Percentiles rank a stretch among this genome's conserved stretches.
Evolutionary conservation across 1,284 basidiomycete species (phyloP).

Genomic region (Trichosporon faecale): DNA sequence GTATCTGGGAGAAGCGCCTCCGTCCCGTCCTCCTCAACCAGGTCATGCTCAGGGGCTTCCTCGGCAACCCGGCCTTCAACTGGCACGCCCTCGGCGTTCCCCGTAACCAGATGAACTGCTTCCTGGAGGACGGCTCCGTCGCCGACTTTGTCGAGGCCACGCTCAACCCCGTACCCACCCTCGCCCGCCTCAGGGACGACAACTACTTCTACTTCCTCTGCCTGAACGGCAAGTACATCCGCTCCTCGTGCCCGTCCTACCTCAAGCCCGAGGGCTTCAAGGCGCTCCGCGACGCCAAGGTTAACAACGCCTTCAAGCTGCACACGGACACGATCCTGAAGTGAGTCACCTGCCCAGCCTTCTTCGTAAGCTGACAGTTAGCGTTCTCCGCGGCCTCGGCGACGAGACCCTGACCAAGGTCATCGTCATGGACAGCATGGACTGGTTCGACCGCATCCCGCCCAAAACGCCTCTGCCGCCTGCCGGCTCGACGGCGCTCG

Average conservation of each 20-base stretch:
- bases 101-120: slow-evolving; percentile 67
- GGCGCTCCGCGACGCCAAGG: slow-evolving; percentile 57
- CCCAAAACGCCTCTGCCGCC: slow-evolving; percentile 50
- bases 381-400: slow-evolving; percentile 61
- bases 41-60: slow-evolving; percentile 60
- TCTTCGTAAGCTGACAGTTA: slow-evolving; percentile 36
- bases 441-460: slow-evolving; percentile 66
- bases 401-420: slow-evolving; percentile 61
- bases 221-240: slow-evolving; percentile 65
- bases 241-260: slow-evolving; percentile 68
- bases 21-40: slow-evolving; percentile 67
- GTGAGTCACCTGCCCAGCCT: slow-evolving; percentile 52
- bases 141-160: slow-evolving; percentile 64
- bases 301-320: slow-evolving; percentile 64
- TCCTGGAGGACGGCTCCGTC: slow-evolving; percentile 63
- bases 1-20: slow-evolving; percentile 63
- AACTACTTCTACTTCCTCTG: slow-evolving; percentile 70
- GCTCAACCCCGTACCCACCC: slow-evolving; percentile 61
- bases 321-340: slow-evolving; percentile 76
- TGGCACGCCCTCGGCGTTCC: slow-evolving; percentile 83
- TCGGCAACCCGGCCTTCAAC: slow-evolving; percentile 66
- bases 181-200: slow-evolving; percentile 59
- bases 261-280: slow-evolving; percentile 67
- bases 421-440: slow-evolving; percentile 77
- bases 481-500: slow-evolving; percentile 32